These are phyloP conservation scores for Solanum virginianum DNA, from an alignment of 257 asterid genomes.

Conservation along the genomic window DNA sequence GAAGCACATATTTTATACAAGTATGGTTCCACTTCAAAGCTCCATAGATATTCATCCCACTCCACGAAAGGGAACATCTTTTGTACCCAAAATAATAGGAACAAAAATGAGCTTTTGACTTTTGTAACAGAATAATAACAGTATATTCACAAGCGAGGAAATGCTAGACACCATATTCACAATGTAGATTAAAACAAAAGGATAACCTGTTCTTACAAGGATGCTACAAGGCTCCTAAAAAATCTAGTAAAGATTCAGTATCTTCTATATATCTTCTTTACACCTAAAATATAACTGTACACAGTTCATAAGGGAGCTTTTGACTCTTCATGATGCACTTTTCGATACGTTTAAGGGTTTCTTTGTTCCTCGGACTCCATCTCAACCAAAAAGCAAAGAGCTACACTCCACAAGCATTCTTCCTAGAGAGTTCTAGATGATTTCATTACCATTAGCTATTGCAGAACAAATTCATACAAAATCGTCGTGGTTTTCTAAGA, in stretches of 20 bases:
- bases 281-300: background rate
- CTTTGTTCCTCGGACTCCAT: background rate
- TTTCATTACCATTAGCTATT: background rate
- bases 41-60: background rate
- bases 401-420: background rate
- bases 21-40: background rate
- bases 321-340: background rate
- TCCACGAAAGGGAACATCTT: background rate
- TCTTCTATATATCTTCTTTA: background rate
- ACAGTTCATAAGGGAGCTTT: background rate
- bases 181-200: background rate
- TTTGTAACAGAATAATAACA: background rate
- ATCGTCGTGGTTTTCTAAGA: background rate
- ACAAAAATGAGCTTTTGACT: background rate
- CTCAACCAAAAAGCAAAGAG: background rate
- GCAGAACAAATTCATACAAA: background rate
- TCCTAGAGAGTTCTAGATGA: background rate
- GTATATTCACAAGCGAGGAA: background rate
- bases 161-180: background rate
- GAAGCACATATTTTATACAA: background rate
- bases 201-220: background rate
- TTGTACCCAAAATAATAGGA: background rate
- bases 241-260: background rate
- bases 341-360: background rate
- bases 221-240: background rate